phyloP scores from a whole-genome alignment of 768 basidiomycete species.

The Calvatia gigantea region DNA sequence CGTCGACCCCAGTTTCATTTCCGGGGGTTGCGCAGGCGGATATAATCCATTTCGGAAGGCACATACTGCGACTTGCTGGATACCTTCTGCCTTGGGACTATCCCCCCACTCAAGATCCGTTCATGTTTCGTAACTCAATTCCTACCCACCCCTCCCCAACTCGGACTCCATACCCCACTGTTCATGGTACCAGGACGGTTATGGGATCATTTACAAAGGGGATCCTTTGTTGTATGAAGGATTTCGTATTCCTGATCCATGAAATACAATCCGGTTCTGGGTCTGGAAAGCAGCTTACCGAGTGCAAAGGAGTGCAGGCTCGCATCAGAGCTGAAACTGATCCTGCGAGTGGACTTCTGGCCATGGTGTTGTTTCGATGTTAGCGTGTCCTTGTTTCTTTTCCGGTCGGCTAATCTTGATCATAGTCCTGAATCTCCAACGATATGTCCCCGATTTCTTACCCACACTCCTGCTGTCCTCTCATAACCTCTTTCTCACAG shows the following conservation, averaged over 20 bases:
- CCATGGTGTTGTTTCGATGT: slow-evolving; percentile 49
- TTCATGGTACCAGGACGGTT: not conserved
- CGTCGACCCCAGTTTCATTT: not conserved
- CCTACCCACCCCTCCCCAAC: not conserved
- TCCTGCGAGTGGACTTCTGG: slow-evolving; percentile 39
- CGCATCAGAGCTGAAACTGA: slow-evolving; percentile 34
- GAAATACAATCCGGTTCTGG: slow-evolving; percentile 9
- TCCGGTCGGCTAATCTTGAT: slow-evolving; percentile 54
- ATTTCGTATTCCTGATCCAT: slow-evolving; percentile 38
- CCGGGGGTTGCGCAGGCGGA: not conserved
- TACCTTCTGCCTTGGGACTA: not conserved
- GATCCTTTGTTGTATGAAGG: slow-evolving; percentile 30
- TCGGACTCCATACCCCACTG: not conserved
- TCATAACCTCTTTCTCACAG: too few species aligned
- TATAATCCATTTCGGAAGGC: not conserved
- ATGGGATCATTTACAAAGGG: slow-evolving; percentile 16
- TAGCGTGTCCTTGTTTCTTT: slow-evolving; percentile 71
- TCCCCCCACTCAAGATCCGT: not conserved
- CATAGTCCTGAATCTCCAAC: slow-evolving; percentile 31
- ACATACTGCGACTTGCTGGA: not conserved
- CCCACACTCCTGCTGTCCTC: too few species aligned
- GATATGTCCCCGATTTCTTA: slow-evolving; percentile 37
- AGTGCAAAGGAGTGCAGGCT: slow-evolving; percentile 24
- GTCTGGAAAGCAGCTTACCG: not conserved
- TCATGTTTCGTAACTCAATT: not conserved